A percentile compares a stretch with the other conserved stretches of the same genome.
Evolutionary conservation across 139 green algal genomes (phyloP).

Genomic region (Chlamydomonas asymmetrica): DNA sequence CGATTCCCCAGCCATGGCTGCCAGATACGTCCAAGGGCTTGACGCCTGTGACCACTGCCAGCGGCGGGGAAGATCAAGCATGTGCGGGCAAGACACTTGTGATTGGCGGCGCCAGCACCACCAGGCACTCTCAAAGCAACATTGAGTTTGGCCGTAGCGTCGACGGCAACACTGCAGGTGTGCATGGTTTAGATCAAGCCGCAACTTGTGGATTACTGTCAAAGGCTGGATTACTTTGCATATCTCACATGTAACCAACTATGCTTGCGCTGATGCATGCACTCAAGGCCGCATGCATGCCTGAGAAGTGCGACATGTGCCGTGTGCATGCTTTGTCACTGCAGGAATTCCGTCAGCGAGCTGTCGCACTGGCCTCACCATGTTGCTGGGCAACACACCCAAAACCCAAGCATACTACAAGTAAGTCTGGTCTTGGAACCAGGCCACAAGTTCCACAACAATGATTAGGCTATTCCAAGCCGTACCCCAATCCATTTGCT

Average conservation of each 20-base stretch:
- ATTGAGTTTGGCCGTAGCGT: no score
- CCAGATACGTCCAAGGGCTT: neutral
- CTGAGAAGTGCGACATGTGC: neutral
- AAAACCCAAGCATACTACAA: conserved; percentile 25
- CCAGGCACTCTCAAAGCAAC: no score
- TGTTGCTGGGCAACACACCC: conserved; percentile 8
- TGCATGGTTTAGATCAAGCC: no score
- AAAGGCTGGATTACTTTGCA: no score
- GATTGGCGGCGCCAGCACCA: neutral
- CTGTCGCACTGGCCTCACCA: neutral
- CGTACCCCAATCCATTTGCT: neutral
- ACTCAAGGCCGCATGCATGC: neutral
- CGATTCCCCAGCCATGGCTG: no score
- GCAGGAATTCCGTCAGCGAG: neutral
- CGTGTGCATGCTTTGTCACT: neutral
- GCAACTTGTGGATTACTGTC: no score
- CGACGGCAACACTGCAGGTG: no score
- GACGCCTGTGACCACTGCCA: neutral
- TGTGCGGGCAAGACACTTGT: neutral
- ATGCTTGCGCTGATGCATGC: conserved; percentile 7
- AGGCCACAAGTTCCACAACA: no score
- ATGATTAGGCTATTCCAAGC: neutral
- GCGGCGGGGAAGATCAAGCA: neutral
- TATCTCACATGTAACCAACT: no score
- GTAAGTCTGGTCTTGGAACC: neutral